Conservation (phyloP, 352 stramenopile species). For the Globisporangium radiosum region DNA sequence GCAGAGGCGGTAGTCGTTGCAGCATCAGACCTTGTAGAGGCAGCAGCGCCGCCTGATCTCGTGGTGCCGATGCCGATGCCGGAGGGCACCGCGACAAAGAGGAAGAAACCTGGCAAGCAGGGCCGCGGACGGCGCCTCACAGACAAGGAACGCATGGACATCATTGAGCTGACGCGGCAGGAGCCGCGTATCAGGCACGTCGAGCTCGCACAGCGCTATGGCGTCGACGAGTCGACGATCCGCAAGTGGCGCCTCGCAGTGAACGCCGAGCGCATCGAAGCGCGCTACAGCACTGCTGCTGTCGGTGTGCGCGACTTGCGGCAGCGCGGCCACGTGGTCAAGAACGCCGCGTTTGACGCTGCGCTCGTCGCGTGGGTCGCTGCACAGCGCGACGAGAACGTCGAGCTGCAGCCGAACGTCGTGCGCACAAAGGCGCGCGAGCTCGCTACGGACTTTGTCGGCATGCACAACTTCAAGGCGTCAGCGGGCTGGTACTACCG, state of each 20-base stretch:
- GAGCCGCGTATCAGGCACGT: constrained; percentile 43
- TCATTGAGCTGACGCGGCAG: constrained; percentile 41
- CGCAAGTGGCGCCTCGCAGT: constrained; percentile 36
- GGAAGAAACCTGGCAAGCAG: constrained; percentile 23
- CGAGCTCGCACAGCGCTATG: constrained; percentile 37
- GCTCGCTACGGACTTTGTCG: constrained; percentile 22
- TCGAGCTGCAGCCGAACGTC: constrained; percentile 18
- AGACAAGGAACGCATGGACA: constrained; percentile 57
- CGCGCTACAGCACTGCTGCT: constrained; percentile 30
- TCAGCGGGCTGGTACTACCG: constrained; percentile 53
- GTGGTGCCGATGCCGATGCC: background rate
- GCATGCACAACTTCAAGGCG: constrained; percentile 46
- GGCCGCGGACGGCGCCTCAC: constrained; percentile 40
- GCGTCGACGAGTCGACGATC: constrained; percentile 56
- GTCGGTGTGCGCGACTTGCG: constrained; percentile 23
- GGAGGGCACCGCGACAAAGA: no score
- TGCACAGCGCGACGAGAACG: constrained; percentile 13
- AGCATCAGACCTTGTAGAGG: no score
- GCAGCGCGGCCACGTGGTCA: constrained; percentile 31
- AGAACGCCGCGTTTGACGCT: constrained; percentile 32
- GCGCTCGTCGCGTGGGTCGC: constrained; percentile 34
- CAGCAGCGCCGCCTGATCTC: background rate
- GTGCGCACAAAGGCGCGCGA: constrained; percentile 30
- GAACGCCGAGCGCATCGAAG: constrained; percentile 33
- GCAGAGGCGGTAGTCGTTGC: no score